These are phyloP conservation scores for Suillus fuscotomentosus DNA, from an alignment of 768 basidiomycete species.

Conservation along the genomic window DNA sequence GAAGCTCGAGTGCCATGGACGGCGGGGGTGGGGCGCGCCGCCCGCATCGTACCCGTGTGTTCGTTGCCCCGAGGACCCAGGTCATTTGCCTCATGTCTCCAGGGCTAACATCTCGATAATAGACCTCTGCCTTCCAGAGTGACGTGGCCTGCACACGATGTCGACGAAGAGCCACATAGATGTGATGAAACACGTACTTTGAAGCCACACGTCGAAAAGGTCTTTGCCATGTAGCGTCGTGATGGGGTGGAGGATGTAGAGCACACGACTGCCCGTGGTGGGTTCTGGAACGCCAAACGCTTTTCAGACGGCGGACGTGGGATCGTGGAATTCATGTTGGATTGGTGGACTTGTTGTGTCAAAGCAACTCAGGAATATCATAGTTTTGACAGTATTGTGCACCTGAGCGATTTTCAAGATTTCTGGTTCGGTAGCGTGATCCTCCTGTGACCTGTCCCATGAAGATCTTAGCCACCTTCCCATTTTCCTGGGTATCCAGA, in stretches of 20 bases:
- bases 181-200: background rate
- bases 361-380: background rate
- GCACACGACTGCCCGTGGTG: background rate
- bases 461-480: no score
- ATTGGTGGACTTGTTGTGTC: background rate
- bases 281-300: background rate
- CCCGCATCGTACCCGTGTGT: background rate
- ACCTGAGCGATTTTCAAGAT: background rate
- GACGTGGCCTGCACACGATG: background rate
- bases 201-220: background rate
- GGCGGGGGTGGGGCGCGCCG: no score
- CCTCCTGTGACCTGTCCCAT: no score
- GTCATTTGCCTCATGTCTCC: background rate
- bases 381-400: background rate
- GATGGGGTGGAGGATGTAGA: background rate
- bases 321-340: no score
- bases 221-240: background rate
- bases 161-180: background rate
- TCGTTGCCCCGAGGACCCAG: background rate
- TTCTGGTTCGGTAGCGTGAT: background rate
- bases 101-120: background rate
- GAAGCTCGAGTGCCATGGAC: background rate
- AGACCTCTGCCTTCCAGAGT: background rate
- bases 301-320: background rate
- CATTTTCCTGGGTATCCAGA: background rate